Percentiles rank a stretch among this genome's conserved stretches.
phyloP scores from a whole-genome alignment of 2,329 filamentous ascomycete genomes.

The Aureobasidium musti region DNA sequence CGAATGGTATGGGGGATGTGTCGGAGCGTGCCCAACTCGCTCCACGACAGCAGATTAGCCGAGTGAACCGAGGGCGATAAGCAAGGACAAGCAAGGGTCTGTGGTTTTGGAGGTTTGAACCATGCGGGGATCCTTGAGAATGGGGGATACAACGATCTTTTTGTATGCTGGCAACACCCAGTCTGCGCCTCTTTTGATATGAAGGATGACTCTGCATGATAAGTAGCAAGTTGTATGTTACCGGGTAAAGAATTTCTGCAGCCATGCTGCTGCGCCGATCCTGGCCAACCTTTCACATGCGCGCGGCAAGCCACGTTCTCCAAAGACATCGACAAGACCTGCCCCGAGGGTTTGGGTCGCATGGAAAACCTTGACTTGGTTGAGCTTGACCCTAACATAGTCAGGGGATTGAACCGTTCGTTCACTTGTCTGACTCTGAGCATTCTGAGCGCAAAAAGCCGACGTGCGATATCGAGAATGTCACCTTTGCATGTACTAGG shows the following conservation, averaged over 20 bases:
- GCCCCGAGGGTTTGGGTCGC: neutral
- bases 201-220: neutral
- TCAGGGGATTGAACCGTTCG: conserved; percentile 1
- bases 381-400: neutral
- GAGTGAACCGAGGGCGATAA: neutral
- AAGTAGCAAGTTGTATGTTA: neutral
- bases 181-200: neutral
- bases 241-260: neutral
- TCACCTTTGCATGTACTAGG: neutral
- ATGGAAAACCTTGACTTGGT: conserved; percentile 2
- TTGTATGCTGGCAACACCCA: neutral
- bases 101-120: conserved; percentile 8
- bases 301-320: conserved; percentile 18
- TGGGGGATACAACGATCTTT: conserved; percentile 2
- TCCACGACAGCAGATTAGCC: conserved; percentile 16
- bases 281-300: conserved; percentile 3
- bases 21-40: neutral
- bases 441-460: neutral
- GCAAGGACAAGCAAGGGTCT: conserved; percentile 13
- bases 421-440: neutral
- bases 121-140: conserved; percentile 1
- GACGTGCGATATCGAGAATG: neutral
- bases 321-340: neutral
- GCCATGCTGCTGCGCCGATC: conserved; percentile 3
- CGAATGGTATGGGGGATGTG: conserved; percentile 18